Evolutionary conservation across 176 grass and related monocot genomes (phyloP).

Genomic region (Triticum timopheevii): DNA sequence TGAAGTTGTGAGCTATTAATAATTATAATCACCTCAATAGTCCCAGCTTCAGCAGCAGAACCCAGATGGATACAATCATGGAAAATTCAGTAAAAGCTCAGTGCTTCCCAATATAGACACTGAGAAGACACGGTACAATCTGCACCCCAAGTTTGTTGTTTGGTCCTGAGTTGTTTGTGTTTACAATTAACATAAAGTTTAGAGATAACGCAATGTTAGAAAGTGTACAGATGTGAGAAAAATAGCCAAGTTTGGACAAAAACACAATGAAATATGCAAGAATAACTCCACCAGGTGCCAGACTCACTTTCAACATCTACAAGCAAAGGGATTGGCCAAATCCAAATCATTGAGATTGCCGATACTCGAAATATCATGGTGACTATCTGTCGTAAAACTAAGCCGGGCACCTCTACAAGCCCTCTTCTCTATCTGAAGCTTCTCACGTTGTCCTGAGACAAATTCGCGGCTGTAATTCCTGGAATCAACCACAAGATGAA

Average conservation of each 20-base stretch:
- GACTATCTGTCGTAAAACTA: background rate
- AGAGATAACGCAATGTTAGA: background rate
- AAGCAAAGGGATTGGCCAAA: background rate
- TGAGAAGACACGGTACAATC: background rate
- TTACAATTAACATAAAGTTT: background rate
- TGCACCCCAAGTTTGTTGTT: background rate
- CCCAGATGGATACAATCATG: no score
- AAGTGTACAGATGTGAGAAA: background rate
- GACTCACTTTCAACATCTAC: background rate
- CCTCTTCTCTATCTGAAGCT: conserved; percentile 9
- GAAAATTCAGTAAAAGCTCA: background rate
- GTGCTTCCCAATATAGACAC: background rate
- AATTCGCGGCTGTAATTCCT: background rate
- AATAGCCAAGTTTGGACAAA: background rate
- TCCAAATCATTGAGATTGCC: background rate
- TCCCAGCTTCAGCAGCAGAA: no score
- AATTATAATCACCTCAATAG: no score
- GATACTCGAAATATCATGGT: background rate
- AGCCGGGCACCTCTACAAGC: background rate
- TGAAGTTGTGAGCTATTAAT: no score
- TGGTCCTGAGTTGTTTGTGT: background rate
- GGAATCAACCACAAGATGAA: background rate
- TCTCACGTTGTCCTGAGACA: background rate
- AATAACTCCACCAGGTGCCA: background rate
- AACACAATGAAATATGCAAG: background rate